phyloP scores from a whole-genome alignment of 1,284 basidiomycete genomes.

The Hemileia vastatrix region DNA sequence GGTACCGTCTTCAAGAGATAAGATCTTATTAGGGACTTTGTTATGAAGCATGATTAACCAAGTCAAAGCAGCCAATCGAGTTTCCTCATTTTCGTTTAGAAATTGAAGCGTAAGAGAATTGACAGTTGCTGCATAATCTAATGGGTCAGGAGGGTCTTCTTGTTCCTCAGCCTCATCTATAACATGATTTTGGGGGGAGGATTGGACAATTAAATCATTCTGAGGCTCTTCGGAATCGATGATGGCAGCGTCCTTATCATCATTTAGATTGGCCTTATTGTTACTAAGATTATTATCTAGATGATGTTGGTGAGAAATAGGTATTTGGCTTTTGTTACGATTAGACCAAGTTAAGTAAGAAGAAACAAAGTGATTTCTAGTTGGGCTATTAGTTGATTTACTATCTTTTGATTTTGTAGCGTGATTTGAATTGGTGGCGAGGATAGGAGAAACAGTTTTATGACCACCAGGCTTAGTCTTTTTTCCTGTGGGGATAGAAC shows the following conservation, averaged over 20 bases:
- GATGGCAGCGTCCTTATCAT: slow-evolving; percentile 2
- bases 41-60: slow-evolving; percentile 99
- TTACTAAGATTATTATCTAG: slow-evolving; percentile 20
- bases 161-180: slow-evolving; percentile 32
- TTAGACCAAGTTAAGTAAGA: neutral
- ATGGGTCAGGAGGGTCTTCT: slow-evolving; percentile 56
- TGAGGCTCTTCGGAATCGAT: neutral
- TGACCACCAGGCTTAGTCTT: slow-evolving; percentile 44
- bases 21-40: slow-evolving; percentile 91
- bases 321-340: slow-evolving; percentile 19
- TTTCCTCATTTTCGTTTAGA: slow-evolving; percentile 90
- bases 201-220: no score
- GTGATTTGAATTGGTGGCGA: slow-evolving; percentile 22
- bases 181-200: neutral
- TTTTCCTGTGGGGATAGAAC: slow-evolving; percentile 44
- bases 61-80: slow-evolving; percentile 84
- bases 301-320: slow-evolving; percentile 20
- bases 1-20: slow-evolving; percentile 92
- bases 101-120: slow-evolving; percentile 87
- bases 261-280: slow-evolving; percentile 2
- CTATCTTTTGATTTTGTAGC: slow-evolving; percentile 6
- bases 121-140: slow-evolving; percentile 87
- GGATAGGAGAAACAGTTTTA: slow-evolving; percentile 25
- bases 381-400: slow-evolving; percentile 1
- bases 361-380: slow-evolving; percentile 11